Percentiles rank a stretch among this genome's conserved stretches.
phyloP scores from a whole-genome alignment of 1,139 yeast genomes.

The Candida sojae region DNA sequence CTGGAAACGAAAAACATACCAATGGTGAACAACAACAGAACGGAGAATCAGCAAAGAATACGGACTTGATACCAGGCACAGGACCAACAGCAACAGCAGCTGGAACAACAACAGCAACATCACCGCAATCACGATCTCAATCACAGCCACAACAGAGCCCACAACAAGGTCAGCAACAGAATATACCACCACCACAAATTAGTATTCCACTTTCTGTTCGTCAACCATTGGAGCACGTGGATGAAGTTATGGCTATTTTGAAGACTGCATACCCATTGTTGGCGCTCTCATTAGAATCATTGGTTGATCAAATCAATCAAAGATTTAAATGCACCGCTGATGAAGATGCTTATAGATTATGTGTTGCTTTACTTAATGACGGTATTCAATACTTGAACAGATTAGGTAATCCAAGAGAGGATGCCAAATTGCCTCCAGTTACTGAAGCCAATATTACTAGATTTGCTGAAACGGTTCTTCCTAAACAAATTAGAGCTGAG shows the following conservation, averaged over 20 bases:
- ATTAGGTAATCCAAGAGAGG: conserved; percentile 81
- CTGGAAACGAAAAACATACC: conserved; percentile 3
- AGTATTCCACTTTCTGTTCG: conserved; percentile 23
- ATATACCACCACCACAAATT: conserved; percentile 4
- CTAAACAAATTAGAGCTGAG: conserved; percentile 85
- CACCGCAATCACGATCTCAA: conserved; percentile 17
- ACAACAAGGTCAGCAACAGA: conserved; percentile 2
- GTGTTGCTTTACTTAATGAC: conserved; percentile 89
- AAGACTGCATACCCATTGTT: conserved; percentile 95
- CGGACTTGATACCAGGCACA: no score
- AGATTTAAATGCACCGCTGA: conserved; percentile 94
- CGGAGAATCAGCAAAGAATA: neutral
- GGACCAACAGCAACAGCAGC: conserved; percentile 12
- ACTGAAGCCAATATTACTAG: conserved; percentile 88
- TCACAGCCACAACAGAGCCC: conserved; percentile 13
- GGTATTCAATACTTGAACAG: conserved; percentile 89
- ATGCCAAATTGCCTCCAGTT: conserved; percentile 84
- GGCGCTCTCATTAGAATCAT: conserved; percentile 88
- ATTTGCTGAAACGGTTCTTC: conserved; percentile 91
- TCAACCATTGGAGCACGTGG: conserved; percentile 95
- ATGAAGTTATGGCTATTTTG: conserved; percentile 90
- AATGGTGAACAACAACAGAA: conserved; percentile 4
- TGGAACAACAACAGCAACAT: conserved; percentile 14
- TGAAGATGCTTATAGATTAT: conserved; percentile 93
- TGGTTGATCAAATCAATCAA: conserved; percentile 93